phyloP scores from a whole-genome alignment of 257 asterid genomes.

The Rehmannia glutinosa region DNA sequence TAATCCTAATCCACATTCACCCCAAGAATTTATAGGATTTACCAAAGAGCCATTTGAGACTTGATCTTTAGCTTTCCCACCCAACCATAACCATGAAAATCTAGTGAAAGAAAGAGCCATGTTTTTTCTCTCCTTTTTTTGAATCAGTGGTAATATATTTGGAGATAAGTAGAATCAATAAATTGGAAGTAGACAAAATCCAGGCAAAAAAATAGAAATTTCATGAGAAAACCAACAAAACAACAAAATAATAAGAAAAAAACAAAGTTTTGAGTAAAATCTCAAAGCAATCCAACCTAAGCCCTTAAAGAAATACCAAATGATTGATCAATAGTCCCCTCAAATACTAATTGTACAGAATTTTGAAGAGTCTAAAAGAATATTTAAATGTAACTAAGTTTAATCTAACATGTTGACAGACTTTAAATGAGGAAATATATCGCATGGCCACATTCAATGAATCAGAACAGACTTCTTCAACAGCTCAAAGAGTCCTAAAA shows the following conservation, averaged over 20 bases:
- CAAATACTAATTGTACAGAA: slow-evolving; percentile 1
- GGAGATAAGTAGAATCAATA: slow-evolving; percentile 18
- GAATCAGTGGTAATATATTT: no score
- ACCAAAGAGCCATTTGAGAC: slow-evolving; percentile 49
- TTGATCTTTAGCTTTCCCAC: slow-evolving; percentile 71
- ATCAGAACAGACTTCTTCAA: slow-evolving; percentile 10
- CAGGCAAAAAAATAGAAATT: slow-evolving; percentile 13
- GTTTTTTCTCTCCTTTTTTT: neutral
- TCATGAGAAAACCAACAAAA: slow-evolving; percentile 7
- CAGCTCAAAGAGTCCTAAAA: slow-evolving; percentile 10
- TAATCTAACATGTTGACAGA: slow-evolving; percentile 14
- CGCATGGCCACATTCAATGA: slow-evolving; percentile 9
- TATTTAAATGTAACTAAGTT: neutral
- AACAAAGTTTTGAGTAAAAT: neutral
- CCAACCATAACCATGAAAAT: slow-evolving; percentile 72
- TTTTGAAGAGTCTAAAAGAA: slow-evolving; percentile 9
- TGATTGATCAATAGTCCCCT: slow-evolving; percentile 5
- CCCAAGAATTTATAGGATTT: slow-evolving; percentile 50
- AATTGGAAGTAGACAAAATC: slow-evolving; percentile 18
- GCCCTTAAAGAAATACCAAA: slow-evolving; percentile 15
- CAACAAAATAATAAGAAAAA: no score
- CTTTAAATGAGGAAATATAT: neutral
- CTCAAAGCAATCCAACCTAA: slow-evolving; percentile 18
- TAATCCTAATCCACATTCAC: slow-evolving; percentile 82
- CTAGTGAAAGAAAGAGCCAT: slow-evolving; percentile 66